These are phyloP conservation scores for Phytophthora chlamydospora DNA, from an alignment of 352 stramenopile genomes.

Conservation along the genomic window DNA sequence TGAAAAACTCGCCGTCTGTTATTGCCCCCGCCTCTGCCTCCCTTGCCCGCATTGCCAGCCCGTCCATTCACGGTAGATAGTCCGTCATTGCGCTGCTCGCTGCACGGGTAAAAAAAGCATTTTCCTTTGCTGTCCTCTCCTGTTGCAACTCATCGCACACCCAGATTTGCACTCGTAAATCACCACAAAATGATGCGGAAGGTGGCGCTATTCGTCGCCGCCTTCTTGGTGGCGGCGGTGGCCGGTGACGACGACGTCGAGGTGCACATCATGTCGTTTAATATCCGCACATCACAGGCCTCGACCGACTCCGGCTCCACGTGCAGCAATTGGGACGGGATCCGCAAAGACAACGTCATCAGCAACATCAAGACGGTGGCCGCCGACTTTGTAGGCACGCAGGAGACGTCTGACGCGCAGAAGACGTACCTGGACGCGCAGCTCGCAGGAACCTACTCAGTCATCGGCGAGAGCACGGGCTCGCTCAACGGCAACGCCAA, in stretches of 20 bases:
- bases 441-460: conserved; percentile 61
- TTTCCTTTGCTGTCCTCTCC: not conserved
- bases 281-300: conserved; percentile 75
- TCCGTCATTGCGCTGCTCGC: conserved; percentile 23
- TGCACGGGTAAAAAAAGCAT: conserved; percentile 6
- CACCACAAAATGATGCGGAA: conserved; percentile 16
- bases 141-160: not conserved
- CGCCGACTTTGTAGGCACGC: conserved; percentile 80
- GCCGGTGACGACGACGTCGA: conserved; percentile 45
- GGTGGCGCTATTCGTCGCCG: conserved; percentile 31
- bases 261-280: conserved; percentile 80
- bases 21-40: conserved; percentile 24
- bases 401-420: conserved; percentile 82
- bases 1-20: conserved; percentile 30
- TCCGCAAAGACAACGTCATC: conserved; percentile 69
- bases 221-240: conserved; percentile 18
- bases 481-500: conserved; percentile 64
- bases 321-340: conserved; percentile 70
- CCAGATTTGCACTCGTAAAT: not conserved
- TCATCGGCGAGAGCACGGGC: conserved; percentile 61
- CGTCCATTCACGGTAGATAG: conserved; percentile 25
- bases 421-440: conserved; percentile 61
- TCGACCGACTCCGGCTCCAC: conserved; percentile 39
- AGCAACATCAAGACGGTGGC: conserved; percentile 55
- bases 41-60: conserved; percentile 18